Evolutionary conservation across 2,329 filamentous ascomycete species (phyloP).

Genomic region (Scedosporium boydii): DNA sequence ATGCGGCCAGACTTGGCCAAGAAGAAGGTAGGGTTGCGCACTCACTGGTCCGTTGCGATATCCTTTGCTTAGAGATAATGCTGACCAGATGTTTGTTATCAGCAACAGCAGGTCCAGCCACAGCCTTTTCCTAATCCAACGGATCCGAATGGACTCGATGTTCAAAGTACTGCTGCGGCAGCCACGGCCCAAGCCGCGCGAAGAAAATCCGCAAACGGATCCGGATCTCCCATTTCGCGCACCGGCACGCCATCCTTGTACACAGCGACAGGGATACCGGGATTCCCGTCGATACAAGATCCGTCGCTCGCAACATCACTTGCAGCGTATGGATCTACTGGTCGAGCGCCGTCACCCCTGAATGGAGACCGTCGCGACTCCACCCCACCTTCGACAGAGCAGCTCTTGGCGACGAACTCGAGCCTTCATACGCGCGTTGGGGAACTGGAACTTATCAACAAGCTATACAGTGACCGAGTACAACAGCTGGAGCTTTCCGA

Average conservation of each 20-base stretch:
- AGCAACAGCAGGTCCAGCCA: constrained; percentile 27
- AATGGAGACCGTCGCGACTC: constrained; percentile 57
- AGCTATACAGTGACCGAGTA: constrained; percentile 67
- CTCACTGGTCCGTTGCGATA: background rate
- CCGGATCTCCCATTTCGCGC: constrained; percentile 69
- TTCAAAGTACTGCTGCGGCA: constrained; percentile 45
- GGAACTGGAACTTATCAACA: constrained; percentile 91
- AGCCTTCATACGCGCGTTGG: constrained; percentile 90
- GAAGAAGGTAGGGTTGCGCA: constrained; percentile 57
- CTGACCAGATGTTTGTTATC: constrained; percentile 9
- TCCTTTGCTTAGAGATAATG: background rate
- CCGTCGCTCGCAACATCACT: constrained; percentile 54
- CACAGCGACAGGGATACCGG: constrained; percentile 57
- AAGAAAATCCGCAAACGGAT: constrained; percentile 63
- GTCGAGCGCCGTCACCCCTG: constrained; percentile 39
- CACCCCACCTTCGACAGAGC: constrained; percentile 64
- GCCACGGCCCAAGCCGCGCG: constrained; percentile 39
- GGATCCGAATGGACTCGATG: constrained; percentile 53
- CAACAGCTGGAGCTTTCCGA: constrained; percentile 72
- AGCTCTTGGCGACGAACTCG: constrained; percentile 69
- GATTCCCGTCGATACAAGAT: constrained; percentile 70
- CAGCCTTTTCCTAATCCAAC: constrained; percentile 28
- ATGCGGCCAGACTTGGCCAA: constrained; percentile 66
- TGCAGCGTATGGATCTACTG: constrained; percentile 38
- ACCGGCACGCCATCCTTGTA: constrained; percentile 70